Evolutionary conservation across 148 eudicot genomes (phyloP).

Genomic region (Amaranthus hypochondriacus): DNA sequence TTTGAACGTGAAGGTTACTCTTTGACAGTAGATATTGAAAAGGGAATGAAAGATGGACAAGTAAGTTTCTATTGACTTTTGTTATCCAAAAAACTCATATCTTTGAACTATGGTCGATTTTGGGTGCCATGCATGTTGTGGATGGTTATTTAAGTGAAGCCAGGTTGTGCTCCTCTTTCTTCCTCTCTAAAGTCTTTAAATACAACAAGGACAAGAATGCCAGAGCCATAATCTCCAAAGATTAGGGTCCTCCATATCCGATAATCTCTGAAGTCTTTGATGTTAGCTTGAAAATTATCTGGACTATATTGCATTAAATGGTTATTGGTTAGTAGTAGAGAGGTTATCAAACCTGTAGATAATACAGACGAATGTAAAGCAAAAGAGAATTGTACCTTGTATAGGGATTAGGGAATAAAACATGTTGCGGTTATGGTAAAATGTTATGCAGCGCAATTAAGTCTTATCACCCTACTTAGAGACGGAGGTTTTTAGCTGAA

Average conservation of each 20-base stretch:
- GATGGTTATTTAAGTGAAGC: background rate
- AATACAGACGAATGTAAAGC: too few species aligned
- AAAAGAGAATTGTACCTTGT: too few species aligned
- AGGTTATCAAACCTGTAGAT: too few species aligned
- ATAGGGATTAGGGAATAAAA: too few species aligned
- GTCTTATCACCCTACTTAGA: too few species aligned
- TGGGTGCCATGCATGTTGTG: background rate
- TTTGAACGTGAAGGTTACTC: conserved; percentile 85
- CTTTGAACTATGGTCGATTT: background rate
- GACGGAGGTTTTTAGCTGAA: too few species aligned
- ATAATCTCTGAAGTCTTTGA: background rate
- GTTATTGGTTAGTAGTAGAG: background rate
- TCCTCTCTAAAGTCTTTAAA: background rate
- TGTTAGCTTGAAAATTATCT: background rate
- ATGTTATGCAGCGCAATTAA: too few species aligned
- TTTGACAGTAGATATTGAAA: conserved; percentile 91
- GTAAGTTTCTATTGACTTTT: conserved; percentile 40
- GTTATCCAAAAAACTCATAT: background rate
- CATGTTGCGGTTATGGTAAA: too few species aligned
- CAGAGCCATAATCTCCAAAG: too few species aligned
- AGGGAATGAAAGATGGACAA: conserved; percentile 98
- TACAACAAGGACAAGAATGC: too few species aligned
- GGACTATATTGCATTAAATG: background rate
- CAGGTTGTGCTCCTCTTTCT: background rate
- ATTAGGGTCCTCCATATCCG: too few species aligned